Base-by-base conservation (phyloP, 352 stramenopile genomes). In the Thalassiosira mediterranea region DNA sequence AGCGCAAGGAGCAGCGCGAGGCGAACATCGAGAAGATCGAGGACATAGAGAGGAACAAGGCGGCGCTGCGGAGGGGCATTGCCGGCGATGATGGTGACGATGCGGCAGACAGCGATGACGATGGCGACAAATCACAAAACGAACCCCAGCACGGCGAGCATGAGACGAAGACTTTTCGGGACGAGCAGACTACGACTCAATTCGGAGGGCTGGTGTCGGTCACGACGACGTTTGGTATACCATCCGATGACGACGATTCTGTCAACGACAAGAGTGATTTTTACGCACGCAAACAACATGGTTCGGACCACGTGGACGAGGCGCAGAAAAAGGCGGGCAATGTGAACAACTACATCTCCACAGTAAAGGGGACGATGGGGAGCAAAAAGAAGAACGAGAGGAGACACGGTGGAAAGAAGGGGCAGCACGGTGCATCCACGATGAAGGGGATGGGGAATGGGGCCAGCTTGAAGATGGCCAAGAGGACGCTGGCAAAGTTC, bases 171-270 rank as follows among this genome's bases (percentile, higher is more conserved):
- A 79, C 66, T 19, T 79, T 77, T 56, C 47, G 51, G 54, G 67
- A 77, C 47, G 71, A 73, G 38, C 46, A 67, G 11, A 72, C 68
- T 0, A 65, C 64, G 8, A 60, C 60, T 56, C 60, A 85, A 32
- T 93, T 88, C 68, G 87, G 87, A 31, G 87, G 87, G n/a, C 48
- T 73, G 25, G 84, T 93, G 0, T 83, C 79, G 15, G 87, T 91
- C 1, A 92, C 84, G 13, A 87, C 79, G 4, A 89, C 82, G 32
- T 90, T 81, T 34, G 72, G 79, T 7, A 73, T 86, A 25, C 48
- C 74, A 7, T 65, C 76, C 0, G 82, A 81, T 44, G 76, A 75
- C 47, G 82, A 86, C 19, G 68, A 69, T 13, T 59, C 65, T 60
- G 65, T 76, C 1, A 53, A 40, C n/a, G 51, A 66, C 40, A 21